Percentiles rank a stretch among this genome's conserved stretches.
These are phyloP conservation scores for Penicillium hesseltinei DNA, from an alignment of 2,329 filamentous ascomycete species.

Conservation along the genomic window DNA sequence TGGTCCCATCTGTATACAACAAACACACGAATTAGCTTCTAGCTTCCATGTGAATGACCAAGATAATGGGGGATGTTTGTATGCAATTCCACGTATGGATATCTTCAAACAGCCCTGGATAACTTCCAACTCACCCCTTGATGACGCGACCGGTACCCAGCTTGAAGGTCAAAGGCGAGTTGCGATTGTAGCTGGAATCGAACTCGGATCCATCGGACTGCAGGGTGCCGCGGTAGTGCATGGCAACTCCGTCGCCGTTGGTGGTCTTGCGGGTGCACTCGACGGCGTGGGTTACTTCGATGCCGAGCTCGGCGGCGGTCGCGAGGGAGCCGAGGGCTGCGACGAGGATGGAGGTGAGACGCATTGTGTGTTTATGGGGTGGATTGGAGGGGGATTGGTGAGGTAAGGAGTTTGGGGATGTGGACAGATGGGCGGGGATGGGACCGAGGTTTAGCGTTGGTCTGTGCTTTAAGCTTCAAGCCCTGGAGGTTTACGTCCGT, in stretches of 20 bases:
- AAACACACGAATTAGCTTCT: constrained; percentile 2
- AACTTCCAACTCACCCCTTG: constrained; percentile 63
- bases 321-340: constrained; percentile 48
- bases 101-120: neutral
- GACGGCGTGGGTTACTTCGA: constrained; percentile 71
- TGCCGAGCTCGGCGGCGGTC: constrained; percentile 60
- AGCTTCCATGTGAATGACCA: neutral
- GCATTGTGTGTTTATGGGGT: constrained; percentile 39
- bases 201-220: constrained; percentile 72
- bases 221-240: constrained; percentile 87
- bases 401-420: constrained; percentile 1
- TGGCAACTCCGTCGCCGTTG: constrained; percentile 74
- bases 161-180: constrained; percentile 71
- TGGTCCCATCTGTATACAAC: constrained; percentile 71
- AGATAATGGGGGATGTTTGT: neutral
- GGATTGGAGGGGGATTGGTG: neutral
- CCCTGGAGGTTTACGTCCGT: neutral
- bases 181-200: constrained; percentile 78
- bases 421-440: constrained; percentile 9
- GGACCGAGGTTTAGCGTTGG: constrained; percentile 9
- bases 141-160: constrained; percentile 84
- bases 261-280: constrained; percentile 76
- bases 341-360: constrained; percentile 42
- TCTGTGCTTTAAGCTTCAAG: constrained; percentile 8
- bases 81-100: neutral